These are phyloP conservation scores for Lasiosphaeria hispida DNA, from an alignment of 495 filamentous ascomycete species.

Conservation along the genomic window DNA sequence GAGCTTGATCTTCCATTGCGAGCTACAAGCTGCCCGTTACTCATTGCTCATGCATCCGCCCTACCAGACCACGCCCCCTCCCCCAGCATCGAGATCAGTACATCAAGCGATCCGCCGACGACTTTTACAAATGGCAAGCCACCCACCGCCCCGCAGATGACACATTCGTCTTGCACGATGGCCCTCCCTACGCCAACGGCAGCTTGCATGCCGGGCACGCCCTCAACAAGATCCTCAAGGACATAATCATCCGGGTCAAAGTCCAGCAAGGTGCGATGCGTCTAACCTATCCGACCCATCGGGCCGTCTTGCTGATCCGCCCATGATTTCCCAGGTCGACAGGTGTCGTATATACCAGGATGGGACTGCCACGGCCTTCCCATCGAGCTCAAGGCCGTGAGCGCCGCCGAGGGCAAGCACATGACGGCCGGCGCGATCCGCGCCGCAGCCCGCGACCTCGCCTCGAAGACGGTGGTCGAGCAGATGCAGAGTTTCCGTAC, in stretches of 20 bases:
- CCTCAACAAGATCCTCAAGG: constrained; percentile 95
- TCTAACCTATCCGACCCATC: neutral
- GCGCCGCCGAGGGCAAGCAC: constrained; percentile 38
- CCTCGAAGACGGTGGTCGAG: constrained; percentile 65
- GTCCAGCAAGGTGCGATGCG: constrained; percentile 60
- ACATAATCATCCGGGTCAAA: constrained; percentile 81
- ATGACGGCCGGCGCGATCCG: constrained; percentile 54
- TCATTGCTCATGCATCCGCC: neutral
- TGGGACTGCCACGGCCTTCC: constrained; percentile 99
- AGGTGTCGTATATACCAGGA: constrained; percentile 84
- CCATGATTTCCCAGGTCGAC: constrained; percentile 40
- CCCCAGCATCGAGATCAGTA: constrained; percentile 54
- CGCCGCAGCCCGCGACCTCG: constrained; percentile 69
- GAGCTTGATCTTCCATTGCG: neutral
- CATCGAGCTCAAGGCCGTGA: constrained; percentile 96
- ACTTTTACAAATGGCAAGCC: constrained; percentile 83
- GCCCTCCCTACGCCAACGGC: constrained; percentile 95
- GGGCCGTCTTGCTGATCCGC: neutral
- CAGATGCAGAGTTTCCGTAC: constrained; percentile 81
- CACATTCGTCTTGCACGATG: constrained; percentile 86
- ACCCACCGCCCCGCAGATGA: constrained; percentile 54
- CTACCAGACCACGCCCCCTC: constrained; percentile 46
- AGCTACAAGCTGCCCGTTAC: neutral
- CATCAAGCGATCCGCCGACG: constrained; percentile 76
- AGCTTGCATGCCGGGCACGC: constrained; percentile 95